A percentile compares a stretch with the other conserved stretches of the same genome.
These are phyloP conservation scores for Boletus rubropictus DNA, from an alignment of 768 basidiomycete species.

Conservation along the genomic window DNA sequence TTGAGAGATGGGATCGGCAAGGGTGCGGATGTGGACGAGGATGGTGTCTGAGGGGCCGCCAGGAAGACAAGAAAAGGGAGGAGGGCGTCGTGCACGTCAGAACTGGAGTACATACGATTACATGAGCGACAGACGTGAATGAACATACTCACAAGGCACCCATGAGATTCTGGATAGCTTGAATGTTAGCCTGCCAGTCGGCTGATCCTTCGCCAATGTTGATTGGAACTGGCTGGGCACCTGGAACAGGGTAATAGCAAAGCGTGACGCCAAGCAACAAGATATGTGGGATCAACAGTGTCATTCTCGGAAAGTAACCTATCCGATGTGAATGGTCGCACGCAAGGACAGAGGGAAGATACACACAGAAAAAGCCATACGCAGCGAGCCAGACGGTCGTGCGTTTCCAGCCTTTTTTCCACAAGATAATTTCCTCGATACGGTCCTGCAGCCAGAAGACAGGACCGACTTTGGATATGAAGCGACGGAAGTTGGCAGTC, in stretches of 20 bases:
- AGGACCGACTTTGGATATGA: conserved; percentile 68
- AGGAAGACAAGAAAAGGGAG: conserved; percentile 39
- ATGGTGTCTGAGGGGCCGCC: conserved; percentile 45
- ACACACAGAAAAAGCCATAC: conserved; percentile 79
- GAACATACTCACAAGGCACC: conserved; percentile 57
- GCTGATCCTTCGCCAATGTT: conserved; percentile 55
- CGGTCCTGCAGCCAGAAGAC: conserved; percentile 90
- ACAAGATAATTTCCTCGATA: conserved; percentile 59
- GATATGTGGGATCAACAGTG: conserved; percentile 65
- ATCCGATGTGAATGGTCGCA: not conserved
- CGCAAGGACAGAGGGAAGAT: conserved; percentile 5
- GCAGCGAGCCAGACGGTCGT: conserved; percentile 71
- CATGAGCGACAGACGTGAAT: not conserved
- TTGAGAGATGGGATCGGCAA: conserved; percentile 49
- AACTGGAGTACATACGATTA: conserved; percentile 38
- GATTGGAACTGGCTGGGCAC: conserved; percentile 31
- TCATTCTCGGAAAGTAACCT: conserved; percentile 75
- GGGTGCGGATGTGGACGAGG: conserved; percentile 36
- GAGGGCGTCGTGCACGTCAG: conserved; percentile 53
- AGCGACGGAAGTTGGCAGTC: conserved; percentile 29
- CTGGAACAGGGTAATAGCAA: conserved; percentile 47
- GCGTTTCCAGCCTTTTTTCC: conserved; percentile 48
- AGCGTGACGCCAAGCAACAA: conserved; percentile 61
- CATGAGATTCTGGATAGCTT: conserved; percentile 90
- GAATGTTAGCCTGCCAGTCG: conserved; percentile 82